Base-by-base conservation (phyloP, 1,139 yeast species). In the Lodderomyces jiufengensis region DNA sequence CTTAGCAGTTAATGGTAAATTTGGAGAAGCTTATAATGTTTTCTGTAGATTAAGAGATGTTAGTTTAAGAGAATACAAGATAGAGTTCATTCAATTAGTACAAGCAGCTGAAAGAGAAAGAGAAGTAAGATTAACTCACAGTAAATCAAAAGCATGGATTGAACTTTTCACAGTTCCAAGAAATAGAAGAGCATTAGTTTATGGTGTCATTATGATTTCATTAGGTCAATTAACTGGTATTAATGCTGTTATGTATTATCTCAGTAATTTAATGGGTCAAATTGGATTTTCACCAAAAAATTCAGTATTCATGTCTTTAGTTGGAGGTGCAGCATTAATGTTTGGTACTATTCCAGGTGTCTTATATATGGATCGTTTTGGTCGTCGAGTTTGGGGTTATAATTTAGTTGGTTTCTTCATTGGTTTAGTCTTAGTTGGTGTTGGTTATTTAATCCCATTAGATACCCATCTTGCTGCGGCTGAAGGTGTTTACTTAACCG, bases 291-390 rank as follows among this genome's bases (percentile, higher is more conserved):
- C 49, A 35, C 49, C 52, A 9, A 70, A 70, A 45, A 55, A 63
- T 38, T 55, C 76, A 13, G 77, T 73, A 7, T 72, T 71, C 48
- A 73, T 73, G 78, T 73, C 78, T 6, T 61, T 73, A 52, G 83
- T 78, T 13, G 82, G 83, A 37, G 83, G 83, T 48, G 83, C 80
- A 15, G 63, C 83, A 2, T 58, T 78, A 36, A 52, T 78, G 39
- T 30, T 78, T 13, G 83, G 83, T 48, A 71, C 82, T 6, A 76
- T 78, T 45, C 84, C 84, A 6, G 83, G 80, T 9, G 70, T 76
- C 37, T 49, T 76, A 39, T 76, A 59, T 56, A 77, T 78, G 81
- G 83, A 78, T 54, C 59, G 61, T 37, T 72, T 75, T 46, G 84
- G 84, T 11, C 69, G 84, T 50, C 68, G 54, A 58, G 66, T 48